Conservation (phyloP, 2,329 filamentous ascomycete genomes). For the Catunica adiposa region DNA sequence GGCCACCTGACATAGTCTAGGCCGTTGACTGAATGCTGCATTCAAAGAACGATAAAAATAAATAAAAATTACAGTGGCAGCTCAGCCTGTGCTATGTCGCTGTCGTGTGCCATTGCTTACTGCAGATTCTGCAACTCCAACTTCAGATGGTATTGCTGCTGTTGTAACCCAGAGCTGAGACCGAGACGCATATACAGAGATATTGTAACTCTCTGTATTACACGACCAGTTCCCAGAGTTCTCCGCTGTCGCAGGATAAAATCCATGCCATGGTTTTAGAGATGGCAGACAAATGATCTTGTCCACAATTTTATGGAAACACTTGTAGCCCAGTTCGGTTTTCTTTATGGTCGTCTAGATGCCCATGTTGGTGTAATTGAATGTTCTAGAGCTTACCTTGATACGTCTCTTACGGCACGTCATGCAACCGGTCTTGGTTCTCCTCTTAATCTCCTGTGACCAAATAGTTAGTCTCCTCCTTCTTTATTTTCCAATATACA, state of each 20-base stretch:
- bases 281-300: too few species aligned
- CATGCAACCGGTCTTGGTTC: constrained; percentile 46
- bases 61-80: neutral
- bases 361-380: neutral
- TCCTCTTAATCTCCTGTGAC: constrained; percentile 42
- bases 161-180: neutral
- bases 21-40: neutral
- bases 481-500: neutral
- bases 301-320: too few species aligned
- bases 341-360: too few species aligned
- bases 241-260: too few species aligned
- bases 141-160: neutral
- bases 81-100: neutral
- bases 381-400: constrained; percentile 29
- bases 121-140: constrained; percentile 1
- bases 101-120: neutral
- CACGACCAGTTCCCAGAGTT: neutral
- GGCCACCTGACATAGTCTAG: neutral
- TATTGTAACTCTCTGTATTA: neutral
- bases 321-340: too few species aligned
- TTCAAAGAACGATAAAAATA: too few species aligned
- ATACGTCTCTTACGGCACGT: constrained; percentile 46
- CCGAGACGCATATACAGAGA: neutral
- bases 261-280: too few species aligned
- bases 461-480: constrained; percentile 2